phyloP scores from a whole-genome alignment of 768 basidiomycete genomes.

The Lactarius akahatsu region DNA sequence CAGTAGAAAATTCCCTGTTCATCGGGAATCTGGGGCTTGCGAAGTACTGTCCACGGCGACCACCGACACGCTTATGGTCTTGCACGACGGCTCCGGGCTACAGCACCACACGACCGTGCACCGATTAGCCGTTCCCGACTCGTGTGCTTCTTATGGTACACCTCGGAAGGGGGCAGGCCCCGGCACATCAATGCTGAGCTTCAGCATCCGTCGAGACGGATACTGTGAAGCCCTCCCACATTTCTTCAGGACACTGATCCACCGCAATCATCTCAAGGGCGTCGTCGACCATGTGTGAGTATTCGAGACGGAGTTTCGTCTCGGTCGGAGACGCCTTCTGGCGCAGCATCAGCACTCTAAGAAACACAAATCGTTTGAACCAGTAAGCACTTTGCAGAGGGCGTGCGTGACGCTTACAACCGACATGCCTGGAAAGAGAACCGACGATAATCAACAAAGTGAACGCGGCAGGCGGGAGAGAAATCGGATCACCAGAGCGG shows the following conservation, averaged over 20 bases:
- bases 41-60: background rate
- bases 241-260: background rate
- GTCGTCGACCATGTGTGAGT: conserved; percentile 18
- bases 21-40: background rate
- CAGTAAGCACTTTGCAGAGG: background rate
- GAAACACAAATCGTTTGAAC: background rate
- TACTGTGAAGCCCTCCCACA: background rate
- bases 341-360: conserved; percentile 28
- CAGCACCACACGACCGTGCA: background rate
- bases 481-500: conserved; percentile 16
- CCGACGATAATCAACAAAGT: background rate
- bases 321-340: conserved; percentile 23
- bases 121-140: background rate
- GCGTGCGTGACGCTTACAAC: conserved; percentile 9
- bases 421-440: conserved; percentile 20
- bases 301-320: conserved; percentile 12
- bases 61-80: background rate
- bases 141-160: background rate
- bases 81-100: background rate
- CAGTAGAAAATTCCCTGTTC: background rate
- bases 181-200: background rate
- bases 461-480: background rate
- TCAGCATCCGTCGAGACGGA: background rate
- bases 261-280: conserved; percentile 22
- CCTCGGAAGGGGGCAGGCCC: background rate